Evolutionary conservation across 2,329 filamentous ascomycete genomes (phyloP), one percentile per base, ranked within the genome.

Genomic region (Chrysosporium keratinophilum): DNA sequence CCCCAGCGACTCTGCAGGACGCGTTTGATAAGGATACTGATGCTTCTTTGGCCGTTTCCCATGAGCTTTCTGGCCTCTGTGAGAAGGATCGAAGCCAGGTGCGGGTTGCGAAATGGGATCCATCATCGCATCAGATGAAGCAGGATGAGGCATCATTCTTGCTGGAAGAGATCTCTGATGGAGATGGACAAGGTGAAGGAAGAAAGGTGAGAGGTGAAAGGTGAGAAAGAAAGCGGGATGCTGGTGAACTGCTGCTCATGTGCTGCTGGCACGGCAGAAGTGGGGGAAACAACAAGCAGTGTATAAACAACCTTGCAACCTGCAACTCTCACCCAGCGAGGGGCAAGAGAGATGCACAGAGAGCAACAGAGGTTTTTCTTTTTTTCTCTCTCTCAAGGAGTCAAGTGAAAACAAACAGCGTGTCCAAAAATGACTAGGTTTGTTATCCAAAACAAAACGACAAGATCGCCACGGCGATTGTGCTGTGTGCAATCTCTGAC

Each of bases 1-100:
- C 20, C 39, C 35, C 10, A 54, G 39, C 43, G 40, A 49, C 52
- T 54, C 50, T 11, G 50, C 6, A 15, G 56, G 45, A 15, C 51
- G 50, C n/a, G 19, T 12, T 5, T 48, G 43, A 46, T 57, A 54
- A 17, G 54, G 35, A 14, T 56, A 53, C 37, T 54, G 54, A 31
- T 55, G 48, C 34, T 63, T 60, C 33, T 58, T 59, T 37, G 57
- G 59, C 4, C 60, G 52, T 35, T 52, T 50, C 12, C 48, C 52
- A 42, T 53, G 45, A 39, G 39, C 50, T 54, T 54, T 61, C 19
- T 37, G 48, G 34, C 59, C 58, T 23, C 59, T 55, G 19, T 52
- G 49, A 6, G 54, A 23, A 15, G 50, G 40, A 20, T 53, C 52
- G 34, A 53, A 48, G 12, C 35, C 14, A 23, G 56, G 44, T 39